These are phyloP conservation scores for Excoecaria cochinchinensis DNA, from an alignment of 345 rosid species.

Conservation along the genomic window DNA sequence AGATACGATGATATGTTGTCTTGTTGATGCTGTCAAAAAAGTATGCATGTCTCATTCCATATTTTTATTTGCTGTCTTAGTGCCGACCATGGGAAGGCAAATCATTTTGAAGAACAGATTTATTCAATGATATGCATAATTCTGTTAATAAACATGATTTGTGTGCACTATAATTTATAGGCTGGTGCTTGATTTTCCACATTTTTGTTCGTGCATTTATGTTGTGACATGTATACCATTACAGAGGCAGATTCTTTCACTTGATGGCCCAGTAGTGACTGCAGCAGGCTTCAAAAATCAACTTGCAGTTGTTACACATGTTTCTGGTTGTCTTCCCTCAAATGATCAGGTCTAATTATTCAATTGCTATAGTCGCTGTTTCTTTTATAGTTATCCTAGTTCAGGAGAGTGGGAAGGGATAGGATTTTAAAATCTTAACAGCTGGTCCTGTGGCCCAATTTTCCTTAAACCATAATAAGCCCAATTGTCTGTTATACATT, in stretches of 20 bases:
- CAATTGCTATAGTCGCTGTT: not conserved
- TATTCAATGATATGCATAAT: not conserved
- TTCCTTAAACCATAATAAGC: too few species aligned
- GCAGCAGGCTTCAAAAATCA: slow-evolving; percentile 79
- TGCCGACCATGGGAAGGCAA: not conserved
- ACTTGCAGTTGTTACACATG: slow-evolving; percentile 81
- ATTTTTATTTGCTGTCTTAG: not conserved
- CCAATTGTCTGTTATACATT: not conserved
- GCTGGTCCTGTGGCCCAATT: not conserved
- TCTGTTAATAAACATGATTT: too few species aligned
- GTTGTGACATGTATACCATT: slow-evolving; percentile 12
- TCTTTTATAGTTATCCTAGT: not conserved
- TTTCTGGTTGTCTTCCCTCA: slow-evolving; percentile 75
- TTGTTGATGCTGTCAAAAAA: not conserved
- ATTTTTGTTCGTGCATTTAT: not conserved
- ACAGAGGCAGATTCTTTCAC: slow-evolving; percentile 81
- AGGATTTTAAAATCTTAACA: not conserved
- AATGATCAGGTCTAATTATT: slow-evolving; percentile 63
- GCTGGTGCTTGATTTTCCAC: not conserved
- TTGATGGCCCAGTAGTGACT: slow-evolving; percentile 83
- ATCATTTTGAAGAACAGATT: not conserved
- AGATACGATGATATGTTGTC: not conserved
- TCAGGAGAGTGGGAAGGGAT: not conserved
- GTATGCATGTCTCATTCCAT: not conserved
- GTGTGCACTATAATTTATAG: not conserved